Base-by-base conservation (phyloP, 192 early-diverging fungal genomes). In the Kappamyces sp. region DNA sequence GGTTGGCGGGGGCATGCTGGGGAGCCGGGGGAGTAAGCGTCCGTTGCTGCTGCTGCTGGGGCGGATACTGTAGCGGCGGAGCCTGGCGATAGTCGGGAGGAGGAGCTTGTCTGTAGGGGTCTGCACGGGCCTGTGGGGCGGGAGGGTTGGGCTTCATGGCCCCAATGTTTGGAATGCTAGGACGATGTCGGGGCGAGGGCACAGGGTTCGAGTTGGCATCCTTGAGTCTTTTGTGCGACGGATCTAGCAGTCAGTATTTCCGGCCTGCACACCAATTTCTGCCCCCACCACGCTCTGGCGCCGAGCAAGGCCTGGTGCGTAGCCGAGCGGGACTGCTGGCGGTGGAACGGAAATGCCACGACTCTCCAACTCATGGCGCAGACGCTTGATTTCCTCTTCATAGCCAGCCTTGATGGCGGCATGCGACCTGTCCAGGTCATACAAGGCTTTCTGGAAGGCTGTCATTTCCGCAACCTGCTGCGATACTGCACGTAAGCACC, bases 341-440 rank as follows among this genome's bases (percentile, higher is more conserved):
- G 53, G 31, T 38, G 53, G 53, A 43, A 54, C 8, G 30, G 53
- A 42, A 14, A 54, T 54, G 4, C 53, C 53, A 43, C 53, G 40
- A 32, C 53, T 54, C 53, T 96, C 91, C 3, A 94, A 77, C 52
- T 97, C 90, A 22, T 86, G 84, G 22, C 88, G 82, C 53, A 95
- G 69, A 35, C 85, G 77, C 36, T 70, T 69, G 60, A 95, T 86
- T 54, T 97, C 92, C 48, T 92, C 88, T 62, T 97, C 94, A 59
- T 91, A 95, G 68, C 87, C 81, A 53, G 77, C 79, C 72, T 91
- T 90, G 52, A 88, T 76, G 40, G 81, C 68, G 45, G 83, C 75
- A 68, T 92, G 89, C 22, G 83, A 77, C 49, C 90, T 75, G 64
- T 95, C 91, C 33, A 95, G 76, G 15, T 95, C 92, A 47, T 62